These are phyloP conservation scores for Exobasidium rhododendri DNA, from an alignment of 1,284 basidiomycete genomes.

Conservation along the genomic window DNA sequence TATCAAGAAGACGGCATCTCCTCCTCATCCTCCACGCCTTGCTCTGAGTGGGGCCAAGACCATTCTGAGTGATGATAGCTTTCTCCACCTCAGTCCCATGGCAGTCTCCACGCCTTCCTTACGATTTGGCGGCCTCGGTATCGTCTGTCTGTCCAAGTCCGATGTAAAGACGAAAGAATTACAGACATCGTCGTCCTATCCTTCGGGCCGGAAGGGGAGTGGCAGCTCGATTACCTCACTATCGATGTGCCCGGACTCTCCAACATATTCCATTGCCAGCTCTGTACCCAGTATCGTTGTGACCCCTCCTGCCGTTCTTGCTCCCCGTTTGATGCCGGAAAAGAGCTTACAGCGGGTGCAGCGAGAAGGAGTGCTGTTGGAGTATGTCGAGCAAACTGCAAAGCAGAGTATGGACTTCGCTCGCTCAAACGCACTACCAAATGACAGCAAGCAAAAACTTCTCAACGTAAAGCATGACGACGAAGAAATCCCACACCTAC, in stretches of 20 bases:
- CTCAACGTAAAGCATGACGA: too few species aligned
- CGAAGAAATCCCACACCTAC: too few species aligned
- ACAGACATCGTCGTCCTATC: too few species aligned
- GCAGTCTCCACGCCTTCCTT: background rate
- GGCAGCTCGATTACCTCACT: too few species aligned
- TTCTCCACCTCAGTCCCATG: too few species aligned
- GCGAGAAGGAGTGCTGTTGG: background rate
- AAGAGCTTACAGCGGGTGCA: background rate
- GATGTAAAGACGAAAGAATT: background rate
- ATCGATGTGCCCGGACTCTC: background rate
- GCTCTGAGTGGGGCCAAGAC: background rate
- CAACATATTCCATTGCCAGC: background rate
- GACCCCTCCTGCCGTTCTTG: conserved; percentile 12
- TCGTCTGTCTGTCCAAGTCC: background rate
- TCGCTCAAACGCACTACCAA: too few species aligned
- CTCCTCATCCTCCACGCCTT: background rate
- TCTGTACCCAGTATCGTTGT: conserved; percentile 17
- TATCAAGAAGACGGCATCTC: background rate
- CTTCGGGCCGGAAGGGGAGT: too few species aligned
- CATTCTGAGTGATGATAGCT: background rate
- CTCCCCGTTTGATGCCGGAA: background rate
- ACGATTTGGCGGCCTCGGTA: background rate
- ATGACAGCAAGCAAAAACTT: too few species aligned
- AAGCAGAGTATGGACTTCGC: background rate
- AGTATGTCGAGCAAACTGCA: background rate